Base-by-base conservation (phyloP, 208 protist genomes). In the Wallacemonas sp. region DNA sequence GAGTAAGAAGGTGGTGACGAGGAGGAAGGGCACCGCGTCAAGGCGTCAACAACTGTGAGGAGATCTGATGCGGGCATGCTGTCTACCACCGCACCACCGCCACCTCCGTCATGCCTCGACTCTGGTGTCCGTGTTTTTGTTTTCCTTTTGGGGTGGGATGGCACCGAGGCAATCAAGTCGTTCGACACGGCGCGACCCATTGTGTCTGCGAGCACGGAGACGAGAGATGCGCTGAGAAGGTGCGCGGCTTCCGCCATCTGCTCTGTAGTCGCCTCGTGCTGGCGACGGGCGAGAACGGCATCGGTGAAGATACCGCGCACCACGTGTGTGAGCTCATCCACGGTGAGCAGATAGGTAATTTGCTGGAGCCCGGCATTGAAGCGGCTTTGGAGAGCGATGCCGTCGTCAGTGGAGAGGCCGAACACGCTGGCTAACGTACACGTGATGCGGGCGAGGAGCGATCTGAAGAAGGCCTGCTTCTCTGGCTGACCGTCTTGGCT, bases 301-400 rank as follows among this genome's bases (percentile, higher is more conserved):
- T 58, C 51, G 21, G 8, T 4, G 51, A 58, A 38, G 51, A 58
- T 5, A 8, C 12, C 15, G 26, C n/a, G 6, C n/a, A 58, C 24
- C 4, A 58, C 4, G 8, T n/a, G 30, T 6, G 3, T 4, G 12
- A 58, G 30, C 19, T 31, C 51, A 31, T 6, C 3, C 17, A 58
- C 9, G 19, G 34, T 31, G 4, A 58, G 12, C 30, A 33, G 30
- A 15, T 58, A 26, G 8, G 41, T 39, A 5, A 58, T 31, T 9
- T 31, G 51, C 28, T 9, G 30, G n/a, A 58, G 51, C 11, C 51
- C 51, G 15, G 5, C 2, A 15, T 26, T 62, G 0, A 79, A 66
- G 31, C 74, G 74, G 17, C 64, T 36, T 17, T 67, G 68, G 39
- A 74, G 30, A 17, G 70, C 62, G 33, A 42, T 62, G 41, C 70